A percentile compares a stretch with the other conserved stretches of the same genome.
These are phyloP conservation scores for Crepidotus variabilis DNA, from an alignment of 768 basidiomycete genomes.

Conservation along the genomic window DNA sequence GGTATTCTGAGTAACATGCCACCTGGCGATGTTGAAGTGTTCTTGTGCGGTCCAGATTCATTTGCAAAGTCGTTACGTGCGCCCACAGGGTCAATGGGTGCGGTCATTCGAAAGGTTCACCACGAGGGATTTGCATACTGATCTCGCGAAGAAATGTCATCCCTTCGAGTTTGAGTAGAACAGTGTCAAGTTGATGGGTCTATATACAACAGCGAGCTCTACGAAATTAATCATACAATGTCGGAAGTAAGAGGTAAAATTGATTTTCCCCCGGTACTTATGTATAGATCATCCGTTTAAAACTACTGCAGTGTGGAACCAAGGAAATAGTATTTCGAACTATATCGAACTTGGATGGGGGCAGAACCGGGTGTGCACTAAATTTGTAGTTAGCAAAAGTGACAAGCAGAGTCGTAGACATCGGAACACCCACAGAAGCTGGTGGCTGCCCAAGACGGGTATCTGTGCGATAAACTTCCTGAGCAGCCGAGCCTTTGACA, in stretches of 20 bases:
- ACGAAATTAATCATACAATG: no score
- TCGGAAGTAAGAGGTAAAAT: no score
- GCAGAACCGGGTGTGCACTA: slow-evolving; percentile 37
- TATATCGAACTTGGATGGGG: slow-evolving; percentile 46
- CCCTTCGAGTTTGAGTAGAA: no score
- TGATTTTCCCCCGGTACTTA: no score
- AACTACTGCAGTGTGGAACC: not conserved
- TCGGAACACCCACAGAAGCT: slow-evolving; percentile 30
- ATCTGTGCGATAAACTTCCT: slow-evolving; percentile 45
- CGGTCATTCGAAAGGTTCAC: not conserved
- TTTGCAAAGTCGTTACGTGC: not conserved
- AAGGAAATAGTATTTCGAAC: slow-evolving; percentile 40
- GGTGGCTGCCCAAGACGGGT: slow-evolving; percentile 57
- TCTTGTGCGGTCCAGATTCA: not conserved
- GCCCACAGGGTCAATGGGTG: not conserved
- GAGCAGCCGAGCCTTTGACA: slow-evolving; percentile 45
- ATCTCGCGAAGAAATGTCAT: no score
- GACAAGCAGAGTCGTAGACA: not conserved
- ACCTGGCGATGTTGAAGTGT: not conserved
- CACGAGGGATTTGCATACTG: not conserved
- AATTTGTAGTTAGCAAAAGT: not conserved
- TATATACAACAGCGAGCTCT: no score
- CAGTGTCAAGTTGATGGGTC: no score
- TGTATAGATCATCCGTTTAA: no score
- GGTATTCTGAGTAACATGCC: not conserved